Percentiles rank a stretch among this genome's conserved stretches.
Conservation (phyloP, 495 filamentous ascomycete species). For the Neurospora discreta region DNA sequence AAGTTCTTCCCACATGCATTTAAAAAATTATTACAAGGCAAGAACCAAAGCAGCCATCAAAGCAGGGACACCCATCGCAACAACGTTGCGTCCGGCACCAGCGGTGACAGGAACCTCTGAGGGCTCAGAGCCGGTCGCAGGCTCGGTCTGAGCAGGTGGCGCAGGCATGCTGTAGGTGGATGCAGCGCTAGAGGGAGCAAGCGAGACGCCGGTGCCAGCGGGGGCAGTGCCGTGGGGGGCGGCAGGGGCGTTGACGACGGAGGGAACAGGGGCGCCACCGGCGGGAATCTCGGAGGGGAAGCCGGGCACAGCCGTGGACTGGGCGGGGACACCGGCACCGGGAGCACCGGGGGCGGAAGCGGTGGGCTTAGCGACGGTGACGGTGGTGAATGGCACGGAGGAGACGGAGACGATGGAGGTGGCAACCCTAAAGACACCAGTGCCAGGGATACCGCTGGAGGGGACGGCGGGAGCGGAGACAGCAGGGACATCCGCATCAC, state of each 20-base stretch:
- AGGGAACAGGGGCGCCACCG: not conserved
- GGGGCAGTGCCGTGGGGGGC: not conserved
- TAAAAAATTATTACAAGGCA: constrained; percentile 6
- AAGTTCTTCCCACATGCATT: not conserved
- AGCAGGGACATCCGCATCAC: not conserved
- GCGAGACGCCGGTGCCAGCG: not conserved
- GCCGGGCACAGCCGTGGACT: not conserved
- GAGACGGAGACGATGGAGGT: constrained; percentile 3
- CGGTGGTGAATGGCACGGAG: constrained; percentile 11
- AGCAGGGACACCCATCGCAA: constrained; percentile 12
- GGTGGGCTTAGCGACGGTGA: constrained; percentile 15
- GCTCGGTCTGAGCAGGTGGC: not conserved
- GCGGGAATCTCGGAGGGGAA: constrained; percentile 16
- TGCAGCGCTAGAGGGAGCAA: not conserved
- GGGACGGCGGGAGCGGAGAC: too few species aligned
- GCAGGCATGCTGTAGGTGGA: constrained; percentile 4
- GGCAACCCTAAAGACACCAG: not conserved
- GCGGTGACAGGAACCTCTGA: constrained; percentile 10
- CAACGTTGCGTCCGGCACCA: constrained; percentile 19
- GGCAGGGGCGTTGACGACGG: constrained; percentile 15
- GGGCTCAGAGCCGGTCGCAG: not conserved
- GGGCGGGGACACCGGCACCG: not conserved
- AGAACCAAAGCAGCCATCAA: constrained; percentile 14
- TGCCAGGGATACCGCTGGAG: too few species aligned
- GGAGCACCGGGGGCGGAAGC: not conserved